phyloP scores from a whole-genome alignment of 371 early-diverging fungal species.

The Mucor irregularis region DNA sequence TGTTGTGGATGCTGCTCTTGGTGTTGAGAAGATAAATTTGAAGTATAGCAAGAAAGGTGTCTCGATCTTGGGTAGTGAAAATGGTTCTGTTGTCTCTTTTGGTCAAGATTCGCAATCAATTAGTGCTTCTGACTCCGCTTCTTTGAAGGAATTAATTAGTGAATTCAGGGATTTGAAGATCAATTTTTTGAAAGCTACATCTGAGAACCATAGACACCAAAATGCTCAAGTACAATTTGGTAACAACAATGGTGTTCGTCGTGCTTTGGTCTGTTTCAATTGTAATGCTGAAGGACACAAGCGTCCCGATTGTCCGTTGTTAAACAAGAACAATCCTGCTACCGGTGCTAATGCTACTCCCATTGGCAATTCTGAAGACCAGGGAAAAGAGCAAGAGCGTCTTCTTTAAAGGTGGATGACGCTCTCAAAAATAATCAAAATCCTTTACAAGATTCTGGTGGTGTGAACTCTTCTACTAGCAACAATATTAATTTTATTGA shows the following conservation, averaged over 20 bases:
- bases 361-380: neutral
- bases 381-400: conserved; percentile 14
- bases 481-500: too few relatives aligned
- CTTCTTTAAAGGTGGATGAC: neutral
- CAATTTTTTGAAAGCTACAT: neutral
- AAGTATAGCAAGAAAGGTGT: neutral
- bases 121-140: neutral
- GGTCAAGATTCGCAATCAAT: neutral
- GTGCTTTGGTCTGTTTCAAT: neutral
- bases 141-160: neutral
- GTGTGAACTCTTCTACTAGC: too few relatives aligned
- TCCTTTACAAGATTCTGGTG: neutral
- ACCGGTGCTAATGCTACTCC: neutral
- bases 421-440: neutral
- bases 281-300: neutral
- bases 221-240: neutral
- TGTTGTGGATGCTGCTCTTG: neutral
- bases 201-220: neutral
- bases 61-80: neutral
- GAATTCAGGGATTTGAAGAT: conserved; percentile 10
- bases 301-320: neutral
- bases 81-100: neutral
- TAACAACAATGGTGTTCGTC: neutral
- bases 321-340: neutral
- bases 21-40: neutral